A percentile compares a stretch with the other conserved stretches of the same genome.
Evolutionary conservation across 1,284 basidiomycete genomes (phyloP).

Genomic region (Hortiboletus rubellus): DNA sequence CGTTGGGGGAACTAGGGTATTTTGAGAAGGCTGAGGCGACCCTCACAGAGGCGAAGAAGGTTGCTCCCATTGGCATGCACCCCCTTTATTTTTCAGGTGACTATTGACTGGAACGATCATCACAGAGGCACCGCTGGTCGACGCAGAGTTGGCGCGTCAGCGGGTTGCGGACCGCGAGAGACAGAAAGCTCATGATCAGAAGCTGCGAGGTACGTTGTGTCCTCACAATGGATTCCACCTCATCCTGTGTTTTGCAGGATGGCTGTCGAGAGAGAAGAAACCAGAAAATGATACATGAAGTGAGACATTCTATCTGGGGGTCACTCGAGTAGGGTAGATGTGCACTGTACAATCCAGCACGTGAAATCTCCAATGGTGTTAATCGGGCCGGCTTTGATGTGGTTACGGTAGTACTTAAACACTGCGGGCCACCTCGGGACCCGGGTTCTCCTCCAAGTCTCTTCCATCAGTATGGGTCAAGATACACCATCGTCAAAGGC

Average conservation of each 20-base stretch:
- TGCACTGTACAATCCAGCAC: slow-evolving; percentile 12
- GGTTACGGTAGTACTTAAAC: slow-evolving; percentile 11
- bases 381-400: slow-evolving; percentile 11
- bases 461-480: slow-evolving; percentile 25
- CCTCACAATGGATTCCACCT: background rate
- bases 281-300: slow-evolving; percentile 13
- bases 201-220: slow-evolving; percentile 60
- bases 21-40: slow-evolving; percentile 69
- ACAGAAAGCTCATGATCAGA: slow-evolving; percentile 64
- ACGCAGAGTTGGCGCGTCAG: slow-evolving; percentile 60
- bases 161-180: slow-evolving; percentile 61
- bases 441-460: background rate
- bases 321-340: slow-evolving; percentile 11
- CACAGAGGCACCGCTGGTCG: slow-evolving; percentile 57
- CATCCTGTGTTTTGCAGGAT: slow-evolving; percentile 30
- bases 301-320: background rate
- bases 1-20: slow-evolving; percentile 68
- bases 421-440: background rate
- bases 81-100: background rate
- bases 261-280: slow-evolving; percentile 42
- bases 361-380: slow-evolving; percentile 14
- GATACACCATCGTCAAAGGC: slow-evolving; percentile 20
- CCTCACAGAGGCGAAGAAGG: slow-evolving; percentile 60
- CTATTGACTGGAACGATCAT: background rate
- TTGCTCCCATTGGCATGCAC: slow-evolving; percentile 56